Base-by-base conservation (phyloP, 768 basidiomycete genomes). In the Lactarius evosmus region DNA sequence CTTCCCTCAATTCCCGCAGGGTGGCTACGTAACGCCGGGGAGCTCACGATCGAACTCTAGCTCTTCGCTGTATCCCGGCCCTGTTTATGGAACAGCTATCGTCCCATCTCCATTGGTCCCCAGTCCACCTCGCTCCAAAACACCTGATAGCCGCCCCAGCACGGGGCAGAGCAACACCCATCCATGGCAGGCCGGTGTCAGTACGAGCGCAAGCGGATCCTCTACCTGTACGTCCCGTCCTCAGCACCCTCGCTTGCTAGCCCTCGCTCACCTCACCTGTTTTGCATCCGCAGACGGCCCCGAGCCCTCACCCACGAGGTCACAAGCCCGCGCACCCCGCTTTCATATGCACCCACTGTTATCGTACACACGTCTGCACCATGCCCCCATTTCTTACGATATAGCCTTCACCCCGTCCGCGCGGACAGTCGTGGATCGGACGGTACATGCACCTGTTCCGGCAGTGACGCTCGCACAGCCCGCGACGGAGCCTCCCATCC, bases 261-360 rank as follows among this genome's bases (percentile, higher is more conserved):
- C 5, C 50, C 41, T 12, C 19, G 11, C 49, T 52, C 49, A 36
- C 14, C 32, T 30, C 9, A 2, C 49, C 12, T 34, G 16, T 11
- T 30, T 22, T 22, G 30, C 51, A 32, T 46, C 12, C 55, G 9
- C 44, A 62, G 61, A 54, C 56, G 57, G 41, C 30, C 64, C 46
- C 6, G 60, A 62, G 38, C 55, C 67, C 66, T 61, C 70, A 40
- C 65, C 66, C 17, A 68, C 65, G 2, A 69, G 69, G 27, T 70
- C 75, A 67, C 69, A 78, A 69, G 67, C 71, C 29, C 71, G 69
- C 60, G 72, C 74, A 17, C 67, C 70, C 5, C 72, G 79, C 44
- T 70, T 84, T 29, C 80, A 84, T 69, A 84, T 88, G 81, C 86
- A 88, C 69, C 86, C 86, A 5, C 74, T 88, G 0, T 78, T 88